Evolutionary conservation across 1,139 yeast genomes (phyloP).

Genomic region (Suhomyces maxii): DNA sequence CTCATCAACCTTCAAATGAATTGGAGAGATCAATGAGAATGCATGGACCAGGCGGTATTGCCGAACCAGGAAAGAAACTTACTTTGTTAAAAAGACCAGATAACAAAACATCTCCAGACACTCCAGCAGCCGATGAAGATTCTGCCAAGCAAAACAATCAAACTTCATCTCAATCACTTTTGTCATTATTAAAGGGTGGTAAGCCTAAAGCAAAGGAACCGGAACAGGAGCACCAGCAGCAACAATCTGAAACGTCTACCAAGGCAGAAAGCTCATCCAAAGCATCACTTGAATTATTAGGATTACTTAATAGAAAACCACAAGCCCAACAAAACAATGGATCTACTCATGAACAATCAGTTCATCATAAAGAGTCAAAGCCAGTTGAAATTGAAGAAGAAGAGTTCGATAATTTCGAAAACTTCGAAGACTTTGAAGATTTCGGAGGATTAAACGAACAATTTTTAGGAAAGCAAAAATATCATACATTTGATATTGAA

Average conservation of each 20-base stretch:
- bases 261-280: constrained; percentile 8
- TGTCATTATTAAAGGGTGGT: constrained; percentile 19
- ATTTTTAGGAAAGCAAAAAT: constrained; percentile 15
- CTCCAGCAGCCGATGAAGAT: not conserved
- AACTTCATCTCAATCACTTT: constrained; percentile 17
- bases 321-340: not conserved
- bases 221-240: not conserved
- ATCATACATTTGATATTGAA: constrained; percentile 33
- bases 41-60: constrained; percentile 10
- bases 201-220: not conserved
- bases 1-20: constrained; percentile 27
- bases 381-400: constrained; percentile 4
- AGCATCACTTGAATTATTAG: constrained; percentile 22
- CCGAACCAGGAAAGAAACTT: constrained; percentile 28
- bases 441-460: constrained; percentile 29
- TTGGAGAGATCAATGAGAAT: constrained; percentile 26
- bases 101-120: not conserved
- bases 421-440: constrained; percentile 41
- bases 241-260: constrained; percentile 8
- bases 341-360: not conserved
- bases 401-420: constrained; percentile 20
- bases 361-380: not conserved
- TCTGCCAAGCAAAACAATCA: constrained; percentile 1
- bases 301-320: constrained; percentile 20
- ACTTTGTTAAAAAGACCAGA: constrained; percentile 34